Evolutionary conservation across 495 filamentous ascomycete species (phyloP), one percentile per base, ranked within the genome.

Genomic region (Copromyces sp.): DNA sequence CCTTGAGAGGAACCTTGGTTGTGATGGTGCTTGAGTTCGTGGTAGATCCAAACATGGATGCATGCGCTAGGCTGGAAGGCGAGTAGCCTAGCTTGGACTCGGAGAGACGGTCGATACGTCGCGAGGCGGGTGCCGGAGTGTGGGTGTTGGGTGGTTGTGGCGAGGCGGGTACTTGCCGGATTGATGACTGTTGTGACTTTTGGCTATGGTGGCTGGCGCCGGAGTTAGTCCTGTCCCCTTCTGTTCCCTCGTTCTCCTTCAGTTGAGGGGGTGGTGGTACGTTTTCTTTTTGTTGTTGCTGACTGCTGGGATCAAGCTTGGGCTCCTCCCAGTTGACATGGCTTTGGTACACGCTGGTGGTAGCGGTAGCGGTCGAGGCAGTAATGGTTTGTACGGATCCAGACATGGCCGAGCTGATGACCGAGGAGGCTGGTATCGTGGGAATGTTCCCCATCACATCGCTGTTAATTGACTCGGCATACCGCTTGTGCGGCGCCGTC

Each of bases 111-210:
- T 39, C 44, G 7, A 29, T 29, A 16, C 17, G 45, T 39, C 14
- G 73, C 6, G 16, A 69, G 47, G 6, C 68, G 45, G 68, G 69
- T 1, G 29, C 42, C 41, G 72, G 38, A 68, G 59, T 16, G 70
- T 71, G 39, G 20, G 53, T 12, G 24, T 24, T 24, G 44, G 39
- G 37, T 39, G 68, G 44, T 70, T 40, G 65, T 45, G 44, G 29
- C 37, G 35, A 14, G 45, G 29, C 4, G 39, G 39, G 7, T 9
- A 70, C 59, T 69, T 72, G 16, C 68, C 61, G 8, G 85, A 12
- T 88, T 85, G 69, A 83, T 85, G 69, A 83, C 81, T 9, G 86
- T 87, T 9, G 87, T 84, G 70, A 83, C 80, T 11, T 86, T 87
- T 6, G 86, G 86, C 1, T 84, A 86, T 44, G 85, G 83, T 65